These are phyloP conservation scores for Carex myosuroides DNA, from an alignment of 176 grass and related monocot genomes.

Conservation along the genomic window DNA sequence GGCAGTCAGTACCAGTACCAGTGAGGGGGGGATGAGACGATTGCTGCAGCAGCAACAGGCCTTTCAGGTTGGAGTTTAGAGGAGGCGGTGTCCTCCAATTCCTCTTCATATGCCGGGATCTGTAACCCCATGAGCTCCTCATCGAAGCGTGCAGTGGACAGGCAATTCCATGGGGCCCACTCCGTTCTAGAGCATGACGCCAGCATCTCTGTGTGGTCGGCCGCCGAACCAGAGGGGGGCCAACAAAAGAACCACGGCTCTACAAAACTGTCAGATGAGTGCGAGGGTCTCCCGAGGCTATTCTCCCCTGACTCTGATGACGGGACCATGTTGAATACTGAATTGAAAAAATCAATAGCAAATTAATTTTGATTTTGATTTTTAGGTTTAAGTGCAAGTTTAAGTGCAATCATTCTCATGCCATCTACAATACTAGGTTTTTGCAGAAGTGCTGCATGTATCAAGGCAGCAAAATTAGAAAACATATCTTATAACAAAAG, in stretches of 20 bases:
- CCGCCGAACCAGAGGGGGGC: neutral
- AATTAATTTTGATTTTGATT: too few relatives aligned
- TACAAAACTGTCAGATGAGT: neutral
- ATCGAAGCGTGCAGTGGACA: neutral
- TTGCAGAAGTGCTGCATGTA: slow-evolving; percentile 49
- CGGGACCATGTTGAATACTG: too few relatives aligned
- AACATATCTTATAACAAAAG: neutral
- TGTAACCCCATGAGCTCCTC: neutral
- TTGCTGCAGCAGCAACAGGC: too few relatives aligned
- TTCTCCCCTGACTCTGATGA: neutral
- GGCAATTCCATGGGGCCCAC: neutral
- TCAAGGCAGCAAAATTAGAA: slow-evolving; percentile 18
- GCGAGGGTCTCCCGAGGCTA: neutral
- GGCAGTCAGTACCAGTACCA: neutral
- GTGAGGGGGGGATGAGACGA: neutral
- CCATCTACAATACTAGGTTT: slow-evolving; percentile 88
- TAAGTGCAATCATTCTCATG: slow-evolving; percentile 99
- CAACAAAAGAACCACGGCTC: neutral
- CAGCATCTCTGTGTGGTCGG: neutral
- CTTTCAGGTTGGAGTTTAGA: neutral
- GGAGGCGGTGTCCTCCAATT: neutral
- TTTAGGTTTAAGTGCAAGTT: slow-evolving; percentile 33
- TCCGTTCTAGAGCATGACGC: too few relatives aligned
- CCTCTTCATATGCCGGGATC: neutral
- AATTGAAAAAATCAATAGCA: too few relatives aligned